Base-by-base conservation (phyloP, 805 yeast species). In the Sporopachydermia quercuum region DNA sequence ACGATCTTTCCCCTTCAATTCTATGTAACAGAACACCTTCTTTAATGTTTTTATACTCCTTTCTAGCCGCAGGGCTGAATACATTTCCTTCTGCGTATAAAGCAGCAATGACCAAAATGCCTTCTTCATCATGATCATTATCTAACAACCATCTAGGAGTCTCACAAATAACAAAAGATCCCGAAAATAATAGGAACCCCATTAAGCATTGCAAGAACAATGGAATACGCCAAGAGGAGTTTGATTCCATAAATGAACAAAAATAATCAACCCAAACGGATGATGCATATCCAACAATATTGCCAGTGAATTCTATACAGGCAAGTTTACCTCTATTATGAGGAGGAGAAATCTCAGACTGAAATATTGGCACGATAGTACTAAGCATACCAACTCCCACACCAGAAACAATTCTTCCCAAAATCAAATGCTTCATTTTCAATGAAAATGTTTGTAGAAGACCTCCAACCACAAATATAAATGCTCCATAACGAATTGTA, bases 61-160 rank as follows among this genome's bases (percentile, higher is more conserved):
- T 5, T 8, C 5, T n/a, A 36, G 18, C 19, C n/a, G 18, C 16
- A 13, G 27, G 19, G n/a, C 39, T 27, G 13, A 14, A 23, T 6
- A 71, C 70, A 38, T 68, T 66, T 3, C 78, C 79, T 42, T 66
- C 66, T 0, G 74, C 66, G 46, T 67, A 70, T 40, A 73, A 60
- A 51, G 73, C 78, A 15, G 75, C 67, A 47, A 73, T 65, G 4
- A 72, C 78, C 35, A 71, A 53, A 42, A 61, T 68, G 3, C 76
- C 76, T 43, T 68, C 66, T 39, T 66, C 71, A 45, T 78, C 84
- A 46, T 68, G 71, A 3, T 53, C 65, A 44, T 64, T 61, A 44
- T 65, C 65, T 62, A 69, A 62, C 37, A 67, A 58, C 71, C 71
- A 70, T 49, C 75, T 58, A 16, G 74, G 75, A 18, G 72, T 62